Evolutionary conservation across 2,329 filamentous ascomycete species (phyloP).

Genomic region (Exophiala bonariae): DNA sequence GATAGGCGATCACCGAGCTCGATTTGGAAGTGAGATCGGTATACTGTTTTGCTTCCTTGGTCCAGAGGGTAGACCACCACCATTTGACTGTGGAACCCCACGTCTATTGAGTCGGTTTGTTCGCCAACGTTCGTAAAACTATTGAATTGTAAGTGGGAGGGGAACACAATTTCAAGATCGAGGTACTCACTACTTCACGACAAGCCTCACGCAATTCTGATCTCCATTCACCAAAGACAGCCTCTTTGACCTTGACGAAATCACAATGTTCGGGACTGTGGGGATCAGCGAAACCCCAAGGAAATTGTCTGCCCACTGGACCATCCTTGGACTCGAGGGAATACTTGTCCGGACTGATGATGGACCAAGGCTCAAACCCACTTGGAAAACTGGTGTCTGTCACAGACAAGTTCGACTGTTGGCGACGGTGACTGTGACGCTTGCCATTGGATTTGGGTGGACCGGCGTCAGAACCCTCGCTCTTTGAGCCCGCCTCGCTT

Average conservation of each 20-base stretch:
- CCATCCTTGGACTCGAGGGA: conserved; percentile 53
- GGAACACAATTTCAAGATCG: conserved; percentile 33
- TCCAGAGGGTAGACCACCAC: conserved; percentile 20
- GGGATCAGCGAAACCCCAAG: conserved; percentile 96
- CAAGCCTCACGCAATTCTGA: conserved; percentile 86
- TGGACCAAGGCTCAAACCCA: conserved; percentile 77
- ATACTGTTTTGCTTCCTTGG: conserved; percentile 18
- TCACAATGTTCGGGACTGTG: conserved; percentile 92
- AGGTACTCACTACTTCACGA: conserved; percentile 62
- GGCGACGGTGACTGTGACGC: conserved; percentile 31
- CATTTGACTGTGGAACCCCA: conserved; percentile 8
- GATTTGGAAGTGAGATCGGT: conserved; percentile 18
- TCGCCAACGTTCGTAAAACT: conserved; percentile 24
- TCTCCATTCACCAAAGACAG: conserved; percentile 92
- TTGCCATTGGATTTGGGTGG: conserved; percentile 17
- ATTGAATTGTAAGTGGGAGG: not conserved
- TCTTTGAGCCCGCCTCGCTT: conserved; percentile 28
- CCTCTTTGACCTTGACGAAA: conserved; percentile 85
- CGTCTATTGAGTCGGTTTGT: conserved; percentile 26
- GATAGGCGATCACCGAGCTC: conserved; percentile 10
- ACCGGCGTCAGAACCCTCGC: conserved; percentile 24
- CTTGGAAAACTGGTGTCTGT: conserved; percentile 28
- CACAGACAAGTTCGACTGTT: conserved; percentile 33
- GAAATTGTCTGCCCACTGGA: conserved; percentile 78
- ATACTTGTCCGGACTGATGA: conserved; percentile 91